These are phyloP conservation scores for Tagetes patula DNA, from an alignment of 129 eudicot genomes.

Conservation along the genomic window DNA sequence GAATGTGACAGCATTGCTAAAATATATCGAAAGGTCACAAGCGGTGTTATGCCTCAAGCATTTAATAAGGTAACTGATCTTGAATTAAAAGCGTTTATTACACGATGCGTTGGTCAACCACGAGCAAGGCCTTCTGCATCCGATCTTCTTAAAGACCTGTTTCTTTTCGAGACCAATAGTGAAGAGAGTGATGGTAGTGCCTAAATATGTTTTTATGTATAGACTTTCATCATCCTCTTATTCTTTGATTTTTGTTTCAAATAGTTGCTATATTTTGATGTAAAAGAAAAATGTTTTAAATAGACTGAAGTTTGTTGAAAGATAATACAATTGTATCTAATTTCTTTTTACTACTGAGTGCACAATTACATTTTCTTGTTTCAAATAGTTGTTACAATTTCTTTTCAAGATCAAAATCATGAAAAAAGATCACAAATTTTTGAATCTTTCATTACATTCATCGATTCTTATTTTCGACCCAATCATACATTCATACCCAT, in stretches of 20 bases:
- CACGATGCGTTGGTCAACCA: slow-evolving; percentile 66
- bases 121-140: slow-evolving; percentile 67
- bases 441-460: not conserved
- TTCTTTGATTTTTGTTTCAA: slow-evolving; percentile 16
- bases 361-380: slow-evolving; percentile 23
- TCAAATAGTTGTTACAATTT: slow-evolving; percentile 29
- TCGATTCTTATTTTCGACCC: not conserved
- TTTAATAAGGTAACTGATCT: slow-evolving; percentile 55
- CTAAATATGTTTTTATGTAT: not conserved
- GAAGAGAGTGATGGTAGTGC: slow-evolving; percentile 32
- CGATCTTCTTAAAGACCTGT: slow-evolving; percentile 69
- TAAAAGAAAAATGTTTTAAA: not conserved
- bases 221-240: not conserved
- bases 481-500: slow-evolving; percentile 7
- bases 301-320: not conserved
- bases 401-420: slow-evolving; percentile 78
- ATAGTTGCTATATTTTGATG: not conserved
- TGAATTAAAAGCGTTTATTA: slow-evolving; percentile 68
- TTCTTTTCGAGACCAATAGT: slow-evolving; percentile 41
- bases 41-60: slow-evolving; percentile 68
- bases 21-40: slow-evolving; percentile 70
- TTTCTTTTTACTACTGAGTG: not conserved
- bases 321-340: not conserved
- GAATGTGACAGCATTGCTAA: slow-evolving; percentile 75
- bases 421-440: slow-evolving; percentile 10